Evolutionary conservation across 345 rosid genomes (phyloP).

Genomic region (Populus davidiana): DNA sequence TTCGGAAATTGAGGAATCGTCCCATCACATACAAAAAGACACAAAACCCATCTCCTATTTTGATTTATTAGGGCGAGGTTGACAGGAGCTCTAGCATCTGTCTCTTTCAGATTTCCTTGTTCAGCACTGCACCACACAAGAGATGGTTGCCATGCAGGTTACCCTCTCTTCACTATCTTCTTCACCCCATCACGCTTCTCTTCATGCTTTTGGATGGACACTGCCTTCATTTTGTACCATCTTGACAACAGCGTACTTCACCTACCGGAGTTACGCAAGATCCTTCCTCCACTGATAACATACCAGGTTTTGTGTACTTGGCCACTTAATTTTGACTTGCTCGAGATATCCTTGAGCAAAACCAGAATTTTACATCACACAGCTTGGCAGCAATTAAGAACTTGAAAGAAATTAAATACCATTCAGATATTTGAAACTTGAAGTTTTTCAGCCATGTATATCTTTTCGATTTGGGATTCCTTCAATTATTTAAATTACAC

Average conservation of each 20-base stretch:
- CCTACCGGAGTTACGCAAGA: too few species aligned
- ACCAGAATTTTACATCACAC: too few species aligned
- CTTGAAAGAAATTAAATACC: too few species aligned
- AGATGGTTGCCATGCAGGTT: constrained; percentile 52
- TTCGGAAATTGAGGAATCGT: constrained; percentile 64
- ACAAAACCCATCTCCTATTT: constrained; percentile 5
- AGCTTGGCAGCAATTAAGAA: too few species aligned
- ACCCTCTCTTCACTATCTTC: constrained; percentile 50
- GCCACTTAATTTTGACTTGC: too few species aligned
- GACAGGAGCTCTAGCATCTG: constrained; percentile 58
- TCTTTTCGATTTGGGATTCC: too few species aligned
- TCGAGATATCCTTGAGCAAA: too few species aligned
- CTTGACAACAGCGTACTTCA: not conserved
- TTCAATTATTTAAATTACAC: too few species aligned
- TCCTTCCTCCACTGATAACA: too few species aligned
- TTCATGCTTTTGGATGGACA: not conserved
- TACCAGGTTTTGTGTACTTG: too few species aligned
- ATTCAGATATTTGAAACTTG: too few species aligned
- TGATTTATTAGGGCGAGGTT: constrained; percentile 32
- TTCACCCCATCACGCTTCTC: not conserved
- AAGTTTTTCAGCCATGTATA: too few species aligned
- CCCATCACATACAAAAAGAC: constrained; percentile 54
- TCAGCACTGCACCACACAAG: constrained; percentile 78
- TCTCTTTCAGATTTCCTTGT: constrained; percentile 62
- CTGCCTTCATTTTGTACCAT: not conserved